Percentiles rank a stretch among this genome's conserved stretches.
Evolutionary conservation across 257 asterid genomes (phyloP).

Genomic region (Eucommia ulmoides): DNA sequence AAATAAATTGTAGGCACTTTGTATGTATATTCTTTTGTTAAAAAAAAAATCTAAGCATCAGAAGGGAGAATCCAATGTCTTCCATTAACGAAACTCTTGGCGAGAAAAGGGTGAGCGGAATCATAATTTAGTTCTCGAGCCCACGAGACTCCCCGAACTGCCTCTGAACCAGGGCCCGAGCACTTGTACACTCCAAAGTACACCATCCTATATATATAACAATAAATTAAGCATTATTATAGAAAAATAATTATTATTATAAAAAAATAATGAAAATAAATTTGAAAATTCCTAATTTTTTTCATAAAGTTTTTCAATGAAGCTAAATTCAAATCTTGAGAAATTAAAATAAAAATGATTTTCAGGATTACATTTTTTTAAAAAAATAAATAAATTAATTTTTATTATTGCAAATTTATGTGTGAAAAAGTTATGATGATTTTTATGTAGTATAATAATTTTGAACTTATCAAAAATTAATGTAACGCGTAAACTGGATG

Average conservation of each 20-base stretch:
- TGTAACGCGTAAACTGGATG: too few relatives aligned
- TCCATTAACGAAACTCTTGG: constrained; percentile 80
- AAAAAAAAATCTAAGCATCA: too few relatives aligned
- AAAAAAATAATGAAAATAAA: background rate
- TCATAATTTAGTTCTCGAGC: constrained; percentile 33
- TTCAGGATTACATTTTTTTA: background rate
- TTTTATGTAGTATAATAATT: too few relatives aligned
- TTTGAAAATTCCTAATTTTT: background rate
- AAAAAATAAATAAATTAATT: background rate
- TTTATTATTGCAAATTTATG: background rate
- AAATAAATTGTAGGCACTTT: too few relatives aligned
- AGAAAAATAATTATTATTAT: background rate
- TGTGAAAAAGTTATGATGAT: too few relatives aligned
- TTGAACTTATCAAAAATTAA: too few relatives aligned
- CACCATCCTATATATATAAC: constrained; percentile 17
- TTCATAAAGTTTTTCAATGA: background rate
- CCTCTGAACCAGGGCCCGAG: constrained; percentile 32
- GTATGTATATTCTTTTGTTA: too few relatives aligned
- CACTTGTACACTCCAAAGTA: constrained; percentile 36
- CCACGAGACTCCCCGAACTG: constrained; percentile 52
- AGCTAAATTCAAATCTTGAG: background rate
- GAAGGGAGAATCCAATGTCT: constrained; percentile 74
- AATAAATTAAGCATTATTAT: background rate
- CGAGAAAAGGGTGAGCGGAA: constrained; percentile 39
- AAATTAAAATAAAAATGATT: background rate